phyloP scores from a whole-genome alignment of 2,329 filamentous ascomycete species.

The Ophiocordyceps camponoti-rufipedis region DNA sequence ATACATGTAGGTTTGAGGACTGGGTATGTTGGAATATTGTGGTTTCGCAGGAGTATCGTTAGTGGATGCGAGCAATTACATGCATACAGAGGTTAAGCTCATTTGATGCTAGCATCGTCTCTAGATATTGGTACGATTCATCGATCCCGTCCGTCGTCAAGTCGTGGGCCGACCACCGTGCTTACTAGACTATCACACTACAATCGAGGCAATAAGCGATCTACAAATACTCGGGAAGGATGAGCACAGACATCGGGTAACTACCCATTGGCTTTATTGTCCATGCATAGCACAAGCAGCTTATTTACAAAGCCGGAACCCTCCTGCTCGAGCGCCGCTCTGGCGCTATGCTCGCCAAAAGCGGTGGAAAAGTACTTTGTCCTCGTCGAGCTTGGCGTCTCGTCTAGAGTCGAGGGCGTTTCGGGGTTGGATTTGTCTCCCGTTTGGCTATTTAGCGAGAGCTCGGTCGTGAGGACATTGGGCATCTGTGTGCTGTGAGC shows the following conservation, averaged over 20 bases:
- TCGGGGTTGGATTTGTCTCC: background rate
- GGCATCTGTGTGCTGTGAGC: background rate
- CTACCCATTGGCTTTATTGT: background rate
- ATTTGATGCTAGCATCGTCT: too few species aligned
- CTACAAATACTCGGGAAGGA: background rate
- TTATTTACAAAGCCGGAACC: conserved; percentile 6
- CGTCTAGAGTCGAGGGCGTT: background rate
- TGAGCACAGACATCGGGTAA: background rate
- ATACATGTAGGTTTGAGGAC: too few species aligned
- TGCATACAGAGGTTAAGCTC: too few species aligned
- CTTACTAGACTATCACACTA: background rate
- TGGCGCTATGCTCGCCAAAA: conserved; percentile 1
- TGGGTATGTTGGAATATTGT: too few species aligned
- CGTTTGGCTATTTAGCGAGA: background rate
- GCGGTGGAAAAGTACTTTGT: conserved; percentile 3
- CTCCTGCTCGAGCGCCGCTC: background rate
- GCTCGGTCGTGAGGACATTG: background rate
- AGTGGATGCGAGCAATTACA: too few species aligned
- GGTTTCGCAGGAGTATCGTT: too few species aligned
- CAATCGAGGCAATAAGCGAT: too few species aligned
- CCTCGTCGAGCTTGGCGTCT: background rate
- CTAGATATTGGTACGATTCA: too few species aligned
- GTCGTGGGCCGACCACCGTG: too few species aligned
- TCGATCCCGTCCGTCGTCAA: too few species aligned
- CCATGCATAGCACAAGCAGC: conserved; percentile 6